A percentile compares a stretch with the other conserved stretches of the same genome.
Evolutionary conservation across 352 stramenopile species (phyloP).

Genomic region (Phytophthora citrophthora): DNA sequence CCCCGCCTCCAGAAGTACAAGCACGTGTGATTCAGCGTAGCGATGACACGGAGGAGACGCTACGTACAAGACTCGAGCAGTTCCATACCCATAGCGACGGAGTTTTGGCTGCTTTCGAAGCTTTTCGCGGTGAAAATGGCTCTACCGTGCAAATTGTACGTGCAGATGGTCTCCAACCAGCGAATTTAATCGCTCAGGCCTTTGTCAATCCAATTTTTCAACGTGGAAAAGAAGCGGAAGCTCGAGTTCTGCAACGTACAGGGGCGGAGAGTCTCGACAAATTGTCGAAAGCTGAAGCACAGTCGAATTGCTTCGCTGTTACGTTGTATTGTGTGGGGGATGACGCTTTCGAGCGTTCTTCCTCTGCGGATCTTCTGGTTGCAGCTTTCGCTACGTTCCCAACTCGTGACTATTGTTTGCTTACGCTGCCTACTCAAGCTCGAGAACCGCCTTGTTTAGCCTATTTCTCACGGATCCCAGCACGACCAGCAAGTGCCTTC

Average conservation of each 20-base stretch:
- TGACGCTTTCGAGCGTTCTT: conserved; percentile 47
- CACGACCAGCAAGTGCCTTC: conserved; percentile 55
- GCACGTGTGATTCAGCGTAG: conserved; percentile 80
- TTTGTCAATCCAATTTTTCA: conserved; percentile 64
- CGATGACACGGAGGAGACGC: conserved; percentile 94
- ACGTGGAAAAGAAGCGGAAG: conserved; percentile 46
- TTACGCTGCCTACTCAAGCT: conserved; percentile 59
- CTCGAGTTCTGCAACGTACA: conserved; percentile 28
- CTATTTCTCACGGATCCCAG: conserved; percentile 49
- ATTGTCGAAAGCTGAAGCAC: conserved; percentile 45
- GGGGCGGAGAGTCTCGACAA: conserved; percentile 34
- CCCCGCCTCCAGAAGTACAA: conserved; percentile 81
- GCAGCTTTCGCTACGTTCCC: conserved; percentile 63
- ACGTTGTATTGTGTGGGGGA: conserved; percentile 68
- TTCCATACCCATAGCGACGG: conserved; percentile 81
- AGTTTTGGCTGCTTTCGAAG: conserved; percentile 57
- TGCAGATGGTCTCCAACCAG: conserved; percentile 62
- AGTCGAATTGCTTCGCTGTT: conserved; percentile 65
- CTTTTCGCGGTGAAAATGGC: conserved; percentile 15
- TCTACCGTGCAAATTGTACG: conserved; percentile 53
- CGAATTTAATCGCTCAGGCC: conserved; percentile 41
- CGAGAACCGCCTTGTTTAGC: conserved; percentile 54
- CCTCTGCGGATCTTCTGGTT: conserved; percentile 50
- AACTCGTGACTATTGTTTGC: conserved; percentile 57
- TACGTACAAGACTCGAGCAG: conserved; percentile 88